Conservation (phyloP, 495 filamentous ascomycete species). For the Staphylotrichum longicolle region DNA sequence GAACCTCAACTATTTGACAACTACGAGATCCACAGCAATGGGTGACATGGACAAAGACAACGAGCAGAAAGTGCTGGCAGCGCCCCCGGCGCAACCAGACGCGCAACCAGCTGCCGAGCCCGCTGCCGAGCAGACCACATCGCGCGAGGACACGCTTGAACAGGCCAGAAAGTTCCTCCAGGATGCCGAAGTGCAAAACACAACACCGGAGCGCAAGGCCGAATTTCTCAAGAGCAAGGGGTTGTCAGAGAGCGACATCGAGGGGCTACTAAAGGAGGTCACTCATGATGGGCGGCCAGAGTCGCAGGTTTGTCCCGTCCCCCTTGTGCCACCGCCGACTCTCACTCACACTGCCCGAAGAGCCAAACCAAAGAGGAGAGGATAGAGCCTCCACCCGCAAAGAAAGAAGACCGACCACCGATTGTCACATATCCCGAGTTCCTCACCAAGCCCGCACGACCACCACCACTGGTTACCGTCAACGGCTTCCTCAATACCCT, state of each 20-base stretch:
- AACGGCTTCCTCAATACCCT: slow-evolving; percentile 71
- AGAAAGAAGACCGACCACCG: slow-evolving; percentile 61
- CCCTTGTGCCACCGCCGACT: not conserved
- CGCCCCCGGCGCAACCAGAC: not conserved
- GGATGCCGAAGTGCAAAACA: slow-evolving; percentile 69
- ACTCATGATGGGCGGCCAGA: slow-evolving; percentile 34
- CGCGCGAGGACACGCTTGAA: slow-evolving; percentile 53
- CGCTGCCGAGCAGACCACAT: slow-evolving; percentile 8
- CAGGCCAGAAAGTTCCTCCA: slow-evolving; percentile 78
- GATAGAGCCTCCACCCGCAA: slow-evolving; percentile 24
- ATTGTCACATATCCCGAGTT: slow-evolving; percentile 98
- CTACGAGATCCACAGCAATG: not conserved
- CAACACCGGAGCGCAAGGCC: slow-evolving; percentile 68
- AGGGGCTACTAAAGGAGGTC: slow-evolving; percentile 57
- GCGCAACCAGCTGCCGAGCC: slow-evolving; percentile 6
- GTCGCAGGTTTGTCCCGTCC: slow-evolving; percentile 26
- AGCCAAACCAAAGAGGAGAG: slow-evolving; percentile 12
- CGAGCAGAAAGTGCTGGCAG: slow-evolving; percentile 12
- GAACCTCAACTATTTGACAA: too few relatives aligned
- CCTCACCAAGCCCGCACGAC: slow-evolving; percentile 61
- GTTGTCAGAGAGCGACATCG: slow-evolving; percentile 63
- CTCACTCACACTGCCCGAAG: slow-evolving; percentile 20
- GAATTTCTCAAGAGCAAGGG: slow-evolving; percentile 81
- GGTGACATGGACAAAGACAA: slow-evolving; percentile 18
- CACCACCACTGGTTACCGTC: slow-evolving; percentile 72